Conservation (phyloP, 257 asterid species). For the Solanum raphanifolium region DNA sequence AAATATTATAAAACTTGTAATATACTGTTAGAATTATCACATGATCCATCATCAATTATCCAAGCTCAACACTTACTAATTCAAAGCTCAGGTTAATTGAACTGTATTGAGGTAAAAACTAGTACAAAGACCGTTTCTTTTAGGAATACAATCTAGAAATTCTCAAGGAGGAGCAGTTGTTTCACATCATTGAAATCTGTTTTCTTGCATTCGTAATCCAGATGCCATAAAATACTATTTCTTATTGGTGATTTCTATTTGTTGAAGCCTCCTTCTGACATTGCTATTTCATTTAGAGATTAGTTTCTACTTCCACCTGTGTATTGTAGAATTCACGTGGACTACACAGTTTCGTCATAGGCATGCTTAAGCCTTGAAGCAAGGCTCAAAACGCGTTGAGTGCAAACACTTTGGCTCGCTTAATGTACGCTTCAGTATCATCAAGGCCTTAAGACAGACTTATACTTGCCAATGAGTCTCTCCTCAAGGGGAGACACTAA, state of each 20-base stretch:
- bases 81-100: background rate
- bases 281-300: background rate
- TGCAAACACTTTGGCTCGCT: background rate
- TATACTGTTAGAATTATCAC: background rate
- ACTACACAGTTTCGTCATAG: fast-evolving
- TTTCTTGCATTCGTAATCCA: background rate
- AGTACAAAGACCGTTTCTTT: background rate
- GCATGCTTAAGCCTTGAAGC: background rate
- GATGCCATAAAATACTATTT: background rate
- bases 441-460: background rate
- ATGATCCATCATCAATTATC: background rate
- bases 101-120: background rate
- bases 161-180: background rate
- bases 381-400: background rate
- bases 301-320: background rate
- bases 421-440: background rate
- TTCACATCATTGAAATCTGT: background rate
- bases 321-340: background rate
- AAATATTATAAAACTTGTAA: background rate
- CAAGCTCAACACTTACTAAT: background rate
- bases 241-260: background rate
- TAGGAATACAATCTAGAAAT: background rate
- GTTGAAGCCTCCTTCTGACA: background rate
- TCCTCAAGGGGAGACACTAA: background rate
- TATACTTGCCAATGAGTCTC: background rate